phyloP scores from a whole-genome alignment of 257 asterid species.

The Solanum lycopersicoides region DNA sequence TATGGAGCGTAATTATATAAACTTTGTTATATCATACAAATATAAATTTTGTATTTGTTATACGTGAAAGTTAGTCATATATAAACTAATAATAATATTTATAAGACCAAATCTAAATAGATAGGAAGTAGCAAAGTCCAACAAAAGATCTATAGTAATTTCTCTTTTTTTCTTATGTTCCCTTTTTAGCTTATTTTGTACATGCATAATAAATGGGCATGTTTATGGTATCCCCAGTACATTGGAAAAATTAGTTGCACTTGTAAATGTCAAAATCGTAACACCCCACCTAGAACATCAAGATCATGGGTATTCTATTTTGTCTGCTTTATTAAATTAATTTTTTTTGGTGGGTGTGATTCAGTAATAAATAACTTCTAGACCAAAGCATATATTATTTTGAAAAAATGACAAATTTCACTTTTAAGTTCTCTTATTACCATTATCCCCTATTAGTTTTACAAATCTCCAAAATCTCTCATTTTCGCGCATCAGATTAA shows the following conservation, averaged over 20 bases:
- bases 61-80: not conserved
- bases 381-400: not conserved
- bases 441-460: too few relatives aligned
- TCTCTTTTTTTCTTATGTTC: not conserved
- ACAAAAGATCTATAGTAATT: not conserved
- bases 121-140: not conserved
- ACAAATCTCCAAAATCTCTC: too few relatives aligned
- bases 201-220: not conserved
- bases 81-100: not conserved
- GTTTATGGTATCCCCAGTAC: not conserved
- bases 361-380: not conserved
- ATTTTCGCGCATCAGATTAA: too few relatives aligned
- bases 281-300: not conserved
- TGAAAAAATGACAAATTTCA: too few relatives aligned
- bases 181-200: not conserved
- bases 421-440: too few relatives aligned
- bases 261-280: not conserved
- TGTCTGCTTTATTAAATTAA: too few relatives aligned
- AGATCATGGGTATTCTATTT: not conserved
- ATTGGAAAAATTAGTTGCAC: not conserved
- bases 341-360: too few relatives aligned
- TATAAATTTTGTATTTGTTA: too few relatives aligned
- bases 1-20: rapidly evolving
- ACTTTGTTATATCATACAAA: too few relatives aligned
- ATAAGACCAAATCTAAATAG: not conserved